phyloP scores from a whole-genome alignment of 306 rosid genomes.

The Castanea sativa region DNA sequence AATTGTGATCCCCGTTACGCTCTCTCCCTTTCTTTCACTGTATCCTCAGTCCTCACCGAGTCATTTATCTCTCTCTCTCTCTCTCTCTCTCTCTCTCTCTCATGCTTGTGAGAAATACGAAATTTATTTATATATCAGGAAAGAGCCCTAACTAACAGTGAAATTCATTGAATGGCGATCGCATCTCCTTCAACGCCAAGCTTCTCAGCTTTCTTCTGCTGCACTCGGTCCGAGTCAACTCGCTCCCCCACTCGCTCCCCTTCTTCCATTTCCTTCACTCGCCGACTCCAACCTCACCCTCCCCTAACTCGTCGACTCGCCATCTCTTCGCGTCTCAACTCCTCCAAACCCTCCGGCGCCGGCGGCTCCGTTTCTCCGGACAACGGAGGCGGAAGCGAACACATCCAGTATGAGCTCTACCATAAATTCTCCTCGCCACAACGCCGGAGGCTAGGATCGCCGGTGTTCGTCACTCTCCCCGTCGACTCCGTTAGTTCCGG shows the following conservation, averaged over 20 bases:
- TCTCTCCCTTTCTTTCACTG: neutral
- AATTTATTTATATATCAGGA: too few species aligned
- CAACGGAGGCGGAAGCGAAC: constrained; percentile 45
- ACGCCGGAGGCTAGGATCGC: constrained; percentile 50
- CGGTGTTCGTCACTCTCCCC: constrained; percentile 73
- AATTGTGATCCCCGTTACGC: neutral
- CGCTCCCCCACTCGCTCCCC: constrained; percentile 38
- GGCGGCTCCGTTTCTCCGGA: constrained; percentile 62
- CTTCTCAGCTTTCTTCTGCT: constrained; percentile 59
- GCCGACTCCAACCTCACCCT: constrained; percentile 30
- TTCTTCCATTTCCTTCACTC: constrained; percentile 35
- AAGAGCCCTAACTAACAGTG: constrained; percentile 30
- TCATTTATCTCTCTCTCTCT: too few species aligned
- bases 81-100: neutral
- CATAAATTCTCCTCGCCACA: constrained; percentile 49
- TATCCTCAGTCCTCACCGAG: neutral
- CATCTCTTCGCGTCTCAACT: constrained; percentile 54
- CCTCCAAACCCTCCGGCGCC: constrained; percentile 55
- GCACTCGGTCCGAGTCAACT: constrained; percentile 27
- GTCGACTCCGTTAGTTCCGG: constrained; percentile 35
- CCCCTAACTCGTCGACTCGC: constrained; percentile 25
- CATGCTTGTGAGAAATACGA: neutral
- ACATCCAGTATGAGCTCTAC: constrained; percentile 55
- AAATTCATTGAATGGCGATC: constrained; percentile 46
- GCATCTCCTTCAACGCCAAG: constrained; percentile 52